phyloP scores from a whole-genome alignment of 2,329 filamentous ascomycete genomes.

The Penicillium sumatraense region DNA sequence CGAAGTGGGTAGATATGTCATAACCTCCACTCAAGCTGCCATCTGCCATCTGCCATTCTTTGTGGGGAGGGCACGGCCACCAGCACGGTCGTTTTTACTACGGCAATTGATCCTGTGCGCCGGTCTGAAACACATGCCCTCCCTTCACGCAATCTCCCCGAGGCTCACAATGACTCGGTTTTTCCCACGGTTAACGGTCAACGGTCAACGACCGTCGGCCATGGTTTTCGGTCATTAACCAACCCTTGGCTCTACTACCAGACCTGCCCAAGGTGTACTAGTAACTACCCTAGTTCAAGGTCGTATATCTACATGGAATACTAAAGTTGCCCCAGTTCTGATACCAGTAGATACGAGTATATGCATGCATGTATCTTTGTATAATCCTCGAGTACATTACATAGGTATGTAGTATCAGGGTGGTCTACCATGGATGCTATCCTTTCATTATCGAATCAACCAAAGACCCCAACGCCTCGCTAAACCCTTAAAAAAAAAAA shows the following conservation, averaged over 20 bases:
- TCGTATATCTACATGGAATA: no score
- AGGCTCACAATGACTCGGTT: background rate
- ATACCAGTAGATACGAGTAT: no score
- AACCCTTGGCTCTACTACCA: background rate
- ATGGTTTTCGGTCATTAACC: background rate
- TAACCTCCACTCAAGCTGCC: background rate
- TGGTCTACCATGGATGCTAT: background rate
- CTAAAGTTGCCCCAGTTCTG: no score
- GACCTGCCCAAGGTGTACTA: no score
- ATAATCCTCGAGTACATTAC: no score
- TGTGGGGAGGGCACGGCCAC: background rate
- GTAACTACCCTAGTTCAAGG: no score
- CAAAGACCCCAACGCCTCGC: background rate
- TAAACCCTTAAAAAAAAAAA: background rate
- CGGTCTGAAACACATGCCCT: slow-evolving; percentile 6
- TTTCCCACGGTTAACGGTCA: background rate
- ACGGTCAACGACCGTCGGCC: background rate
- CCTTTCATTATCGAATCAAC: background rate
- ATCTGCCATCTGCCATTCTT: background rate
- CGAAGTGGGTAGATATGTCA: background rate
- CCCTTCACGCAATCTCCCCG: background rate
- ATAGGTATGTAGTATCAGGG: no score
- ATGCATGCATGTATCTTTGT: no score
- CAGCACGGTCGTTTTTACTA: slow-evolving; percentile 1
- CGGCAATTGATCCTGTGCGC: slow-evolving; percentile 10